A percentile compares a stretch with the other conserved stretches of the same genome.
These are phyloP conservation scores for Lasiodiplodia theobromae DNA, from an alignment of 2,329 filamentous ascomycete species.

Conservation along the genomic window DNA sequence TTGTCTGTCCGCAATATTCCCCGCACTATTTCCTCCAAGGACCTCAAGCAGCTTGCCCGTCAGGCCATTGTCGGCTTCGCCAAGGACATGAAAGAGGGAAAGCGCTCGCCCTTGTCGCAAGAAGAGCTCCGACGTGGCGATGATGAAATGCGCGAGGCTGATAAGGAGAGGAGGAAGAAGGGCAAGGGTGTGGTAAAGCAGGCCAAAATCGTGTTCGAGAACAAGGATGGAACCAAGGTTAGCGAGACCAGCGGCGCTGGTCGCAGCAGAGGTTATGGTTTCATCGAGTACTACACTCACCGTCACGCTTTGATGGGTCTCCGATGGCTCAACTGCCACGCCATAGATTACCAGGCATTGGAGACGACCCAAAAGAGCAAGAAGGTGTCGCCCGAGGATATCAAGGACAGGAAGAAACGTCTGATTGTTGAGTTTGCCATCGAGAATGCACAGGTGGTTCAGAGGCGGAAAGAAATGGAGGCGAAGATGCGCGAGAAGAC, in stretches of 20 bases:
- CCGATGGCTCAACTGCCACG: constrained; percentile 87
- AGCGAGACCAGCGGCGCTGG: constrained; percentile 78
- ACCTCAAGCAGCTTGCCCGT: constrained; percentile 87
- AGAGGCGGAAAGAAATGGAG: constrained; percentile 73
- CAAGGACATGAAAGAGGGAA: constrained; percentile 81
- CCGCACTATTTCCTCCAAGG: constrained; percentile 80
- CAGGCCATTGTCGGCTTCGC: constrained; percentile 95
- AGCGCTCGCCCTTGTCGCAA: constrained; percentile 80
- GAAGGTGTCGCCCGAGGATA: constrained; percentile 48
- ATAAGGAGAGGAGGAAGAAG: constrained; percentile 78
- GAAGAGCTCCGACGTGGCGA: constrained; percentile 85
- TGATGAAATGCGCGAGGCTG: constrained; percentile 80
- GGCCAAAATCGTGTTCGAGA: constrained; percentile 94
- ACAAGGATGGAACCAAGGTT: constrained; percentile 83
- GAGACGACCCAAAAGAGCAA: constrained; percentile 53
- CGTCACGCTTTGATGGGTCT: constrained; percentile 94
- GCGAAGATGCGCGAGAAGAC: constrained; percentile 59
- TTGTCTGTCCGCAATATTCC: constrained; percentile 93
- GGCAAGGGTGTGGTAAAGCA: constrained; percentile 89
- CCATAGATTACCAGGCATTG: constrained; percentile 59
- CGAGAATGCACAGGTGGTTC: constrained; percentile 96
- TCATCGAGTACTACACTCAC: constrained; percentile 95
- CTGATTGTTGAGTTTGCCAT: constrained; percentile 97
- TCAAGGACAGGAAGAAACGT: constrained; percentile 82
- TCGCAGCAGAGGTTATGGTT: constrained; percentile 90